These are phyloP conservation scores for Dioscorea alata DNA, from an alignment of 106 monocot species.

Conservation along the genomic window DNA sequence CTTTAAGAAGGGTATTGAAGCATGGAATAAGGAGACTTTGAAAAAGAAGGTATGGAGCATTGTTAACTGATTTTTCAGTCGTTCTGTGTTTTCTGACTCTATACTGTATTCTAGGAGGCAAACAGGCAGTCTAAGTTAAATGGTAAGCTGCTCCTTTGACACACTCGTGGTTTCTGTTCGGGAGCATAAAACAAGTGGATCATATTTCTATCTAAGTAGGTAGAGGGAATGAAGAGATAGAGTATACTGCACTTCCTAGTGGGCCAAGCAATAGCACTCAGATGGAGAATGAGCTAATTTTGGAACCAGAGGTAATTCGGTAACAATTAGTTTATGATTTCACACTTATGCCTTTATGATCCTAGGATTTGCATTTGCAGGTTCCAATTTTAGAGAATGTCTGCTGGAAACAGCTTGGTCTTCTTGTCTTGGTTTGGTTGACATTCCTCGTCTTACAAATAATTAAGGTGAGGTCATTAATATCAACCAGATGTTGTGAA, in stretches of 20 bases:
- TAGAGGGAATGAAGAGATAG: slow-evolving; percentile 35
- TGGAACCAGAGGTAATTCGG: slow-evolving; percentile 31
- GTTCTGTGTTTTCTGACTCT: neutral
- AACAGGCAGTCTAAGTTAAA: slow-evolving; percentile 22
- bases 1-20: slow-evolving; percentile 66
- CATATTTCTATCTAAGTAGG: neutral
- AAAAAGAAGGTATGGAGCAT: slow-evolving; percentile 36
- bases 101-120: slow-evolving; percentile 41
- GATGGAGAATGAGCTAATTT: slow-evolving; percentile 14
- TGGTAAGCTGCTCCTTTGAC: slow-evolving; percentile 19
- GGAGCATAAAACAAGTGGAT: neutral
- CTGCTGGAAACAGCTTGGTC: slow-evolving; percentile 70
- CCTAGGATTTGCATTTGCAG: slow-evolving; percentile 10
- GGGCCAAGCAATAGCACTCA: slow-evolving; percentile 20
- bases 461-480: slow-evolving; percentile 25
- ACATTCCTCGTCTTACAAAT: slow-evolving; percentile 63
- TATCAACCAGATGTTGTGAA: no score
- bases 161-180: neutral
- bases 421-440: slow-evolving; percentile 73
- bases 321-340: slow-evolving; percentile 2
- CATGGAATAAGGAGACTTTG: slow-evolving; percentile 89
- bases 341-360: neutral
- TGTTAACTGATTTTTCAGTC: neutral
- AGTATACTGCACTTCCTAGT: slow-evolving; percentile 50
- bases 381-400: slow-evolving; percentile 50